Evolutionary conservation across 192 early-diverging fungal species (phyloP).

Genomic region (Jimgerdemannia lactiflua): DNA sequence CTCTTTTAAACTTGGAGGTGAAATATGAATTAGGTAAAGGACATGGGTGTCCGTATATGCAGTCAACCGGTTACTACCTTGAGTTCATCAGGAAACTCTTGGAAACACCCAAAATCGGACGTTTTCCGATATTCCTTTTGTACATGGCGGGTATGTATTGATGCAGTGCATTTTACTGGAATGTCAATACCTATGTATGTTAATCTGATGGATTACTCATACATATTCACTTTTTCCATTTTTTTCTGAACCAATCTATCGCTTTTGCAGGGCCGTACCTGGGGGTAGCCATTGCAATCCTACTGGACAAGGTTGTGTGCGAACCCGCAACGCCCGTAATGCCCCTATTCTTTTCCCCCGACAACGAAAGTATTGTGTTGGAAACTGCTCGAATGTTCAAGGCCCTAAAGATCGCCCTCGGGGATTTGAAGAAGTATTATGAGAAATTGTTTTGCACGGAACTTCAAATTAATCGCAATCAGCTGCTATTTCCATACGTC

Average conservation of each 20-base stretch:
- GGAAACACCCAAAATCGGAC: background rate
- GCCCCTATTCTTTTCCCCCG: background rate
- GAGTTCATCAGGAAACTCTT: background rate
- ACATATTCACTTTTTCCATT: background rate
- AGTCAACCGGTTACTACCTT: background rate
- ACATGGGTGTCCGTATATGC: background rate
- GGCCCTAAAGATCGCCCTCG: conserved; percentile 4
- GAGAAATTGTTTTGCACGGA: background rate
- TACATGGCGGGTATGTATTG: background rate
- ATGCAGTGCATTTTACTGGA: background rate
- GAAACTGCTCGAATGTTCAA: background rate
- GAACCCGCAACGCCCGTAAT: background rate
- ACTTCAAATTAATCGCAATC: background rate
- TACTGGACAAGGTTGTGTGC: background rate
- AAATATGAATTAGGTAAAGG: background rate
- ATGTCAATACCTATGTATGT: background rate
- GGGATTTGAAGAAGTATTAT: background rate
- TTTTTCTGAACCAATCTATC: background rate
- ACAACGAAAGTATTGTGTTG: background rate
- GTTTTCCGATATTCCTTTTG: background rate
- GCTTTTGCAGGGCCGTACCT: background rate
- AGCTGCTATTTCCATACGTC: background rate
- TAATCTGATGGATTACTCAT: background rate
- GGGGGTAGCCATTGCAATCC: background rate
- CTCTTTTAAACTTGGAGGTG: background rate